Conservation (phyloP, 495 filamentous ascomycete species). For the Daldinia caldariorum region DNA sequence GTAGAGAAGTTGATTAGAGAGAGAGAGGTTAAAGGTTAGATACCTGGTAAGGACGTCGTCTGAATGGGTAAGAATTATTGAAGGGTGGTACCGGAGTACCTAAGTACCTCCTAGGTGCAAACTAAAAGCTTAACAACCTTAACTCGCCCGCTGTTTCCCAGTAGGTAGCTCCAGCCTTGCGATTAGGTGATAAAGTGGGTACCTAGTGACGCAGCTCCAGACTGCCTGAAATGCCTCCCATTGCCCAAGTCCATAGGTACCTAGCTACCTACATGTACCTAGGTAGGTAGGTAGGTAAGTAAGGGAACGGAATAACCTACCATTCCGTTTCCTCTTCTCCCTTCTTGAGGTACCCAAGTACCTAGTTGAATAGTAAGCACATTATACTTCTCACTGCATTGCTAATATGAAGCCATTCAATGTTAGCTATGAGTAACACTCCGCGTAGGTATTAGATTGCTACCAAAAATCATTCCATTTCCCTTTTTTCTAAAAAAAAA, state of each 20-base stretch:
- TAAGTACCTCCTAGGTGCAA: no score
- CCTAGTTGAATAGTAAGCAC: background rate
- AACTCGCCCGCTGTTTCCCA: conserved; percentile 5
- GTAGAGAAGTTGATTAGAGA: conserved; percentile 1
- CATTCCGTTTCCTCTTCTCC: conserved; percentile 11
- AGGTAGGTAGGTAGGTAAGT: no score
- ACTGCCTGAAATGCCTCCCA: conserved; percentile 23
- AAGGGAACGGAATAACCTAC: conserved; percentile 22
- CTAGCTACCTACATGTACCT: no score
- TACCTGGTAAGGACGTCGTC: background rate
- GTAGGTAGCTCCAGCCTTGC: conserved; percentile 41
- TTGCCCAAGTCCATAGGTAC: no score
- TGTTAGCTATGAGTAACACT: background rate
- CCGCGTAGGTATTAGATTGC: background rate
- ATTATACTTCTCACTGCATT: no score
- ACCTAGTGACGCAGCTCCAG: conserved; percentile 30
- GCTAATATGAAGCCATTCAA: no score
- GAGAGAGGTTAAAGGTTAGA: background rate
- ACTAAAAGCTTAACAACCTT: conserved; percentile 19
- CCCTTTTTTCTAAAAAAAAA: no score
- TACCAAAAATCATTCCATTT: background rate
- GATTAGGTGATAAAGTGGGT: conserved; percentile 38
- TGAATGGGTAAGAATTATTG: conserved; percentile 12
- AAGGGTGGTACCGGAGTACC: conserved; percentile 7
- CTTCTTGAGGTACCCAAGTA: conserved; percentile 9